Conservation (phyloP, 225 moss, liverwort and hornwort genomes). For the Straminergon stramineum region DNA sequence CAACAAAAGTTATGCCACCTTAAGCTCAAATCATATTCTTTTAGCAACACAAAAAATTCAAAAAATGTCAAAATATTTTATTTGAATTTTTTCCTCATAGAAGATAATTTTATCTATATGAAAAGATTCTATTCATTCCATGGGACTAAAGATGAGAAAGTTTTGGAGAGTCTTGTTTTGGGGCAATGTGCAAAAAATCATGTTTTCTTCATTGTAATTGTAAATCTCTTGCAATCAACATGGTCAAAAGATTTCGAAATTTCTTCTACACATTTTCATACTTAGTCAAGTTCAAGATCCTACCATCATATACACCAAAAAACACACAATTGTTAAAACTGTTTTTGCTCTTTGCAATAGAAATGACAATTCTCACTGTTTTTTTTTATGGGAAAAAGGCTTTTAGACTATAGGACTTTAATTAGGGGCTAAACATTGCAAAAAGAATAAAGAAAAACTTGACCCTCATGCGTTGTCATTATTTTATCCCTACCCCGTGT, state of each 20-base stretch:
- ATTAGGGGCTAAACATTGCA: background rate
- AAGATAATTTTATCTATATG: background rate
- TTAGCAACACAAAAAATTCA: accelerated
- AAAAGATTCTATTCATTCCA: background rate
- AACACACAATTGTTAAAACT: too few species aligned
- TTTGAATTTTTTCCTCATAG: too few species aligned
- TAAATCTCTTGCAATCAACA: too few species aligned
- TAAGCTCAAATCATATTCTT: background rate
- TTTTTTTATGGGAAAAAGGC: background rate
- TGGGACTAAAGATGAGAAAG: background rate
- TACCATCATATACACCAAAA: accelerated
- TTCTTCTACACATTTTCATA: too few species aligned
- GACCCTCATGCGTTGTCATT: background rate
- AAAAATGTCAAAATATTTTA: background rate
- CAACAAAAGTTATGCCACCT: background rate
- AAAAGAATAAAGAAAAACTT: background rate
- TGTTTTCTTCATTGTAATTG: too few species aligned
- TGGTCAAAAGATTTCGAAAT: too few species aligned
- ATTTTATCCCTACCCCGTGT: background rate
- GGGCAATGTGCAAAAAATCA: too few species aligned
- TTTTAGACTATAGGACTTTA: too few species aligned
- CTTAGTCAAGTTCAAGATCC: background rate
- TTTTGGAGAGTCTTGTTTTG: background rate
- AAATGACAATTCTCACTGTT: background rate
- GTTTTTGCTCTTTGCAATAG: background rate